Percentiles rank a stretch among this genome's conserved stretches.
These are phyloP conservation scores for Lavandula angustifolia DNA, from an alignment of 257 asterid genomes.

Conservation along the genomic window DNA sequence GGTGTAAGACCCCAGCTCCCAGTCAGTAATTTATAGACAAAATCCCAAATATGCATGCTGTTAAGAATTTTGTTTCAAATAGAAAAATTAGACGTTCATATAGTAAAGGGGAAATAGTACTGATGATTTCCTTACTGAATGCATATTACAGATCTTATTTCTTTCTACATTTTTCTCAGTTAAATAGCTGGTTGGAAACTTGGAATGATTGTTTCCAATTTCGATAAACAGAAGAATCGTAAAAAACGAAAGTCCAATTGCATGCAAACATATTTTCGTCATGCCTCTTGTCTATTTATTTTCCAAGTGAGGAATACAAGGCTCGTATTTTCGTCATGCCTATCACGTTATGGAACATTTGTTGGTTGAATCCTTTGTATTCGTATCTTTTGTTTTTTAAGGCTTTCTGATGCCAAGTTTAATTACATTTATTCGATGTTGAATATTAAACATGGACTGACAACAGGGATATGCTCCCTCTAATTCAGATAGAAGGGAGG, in stretches of 20 bases:
- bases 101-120: neutral
- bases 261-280: neutral
- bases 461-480: slow-evolving; percentile 99
- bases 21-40: neutral
- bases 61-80: too few relatives aligned
- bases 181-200: slow-evolving; percentile 4
- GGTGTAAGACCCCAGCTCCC: neutral
- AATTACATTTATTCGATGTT: slow-evolving; percentile 28
- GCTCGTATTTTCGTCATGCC: neutral
- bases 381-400: slow-evolving; percentile 6
- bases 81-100: neutral
- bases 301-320: slow-evolving; percentile 3
- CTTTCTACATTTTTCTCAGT: neutral
- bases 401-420: slow-evolving; percentile 9
- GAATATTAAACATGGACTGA: slow-evolving; percentile 66
- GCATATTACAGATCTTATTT: neutral
- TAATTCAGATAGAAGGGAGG: slow-evolving; percentile 99
- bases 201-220: slow-evolving; percentile 7
- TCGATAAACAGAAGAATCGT: neutral
- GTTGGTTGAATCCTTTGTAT: slow-evolving; percentile 25
- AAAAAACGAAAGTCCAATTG: slow-evolving; percentile 2
- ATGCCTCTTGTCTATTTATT: neutral
- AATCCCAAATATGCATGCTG: neutral
- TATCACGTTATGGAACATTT: neutral
- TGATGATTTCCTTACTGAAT: neutral